Conservation (phyloP, 805 yeast species). For the Teunomyces tritomae region DNA sequence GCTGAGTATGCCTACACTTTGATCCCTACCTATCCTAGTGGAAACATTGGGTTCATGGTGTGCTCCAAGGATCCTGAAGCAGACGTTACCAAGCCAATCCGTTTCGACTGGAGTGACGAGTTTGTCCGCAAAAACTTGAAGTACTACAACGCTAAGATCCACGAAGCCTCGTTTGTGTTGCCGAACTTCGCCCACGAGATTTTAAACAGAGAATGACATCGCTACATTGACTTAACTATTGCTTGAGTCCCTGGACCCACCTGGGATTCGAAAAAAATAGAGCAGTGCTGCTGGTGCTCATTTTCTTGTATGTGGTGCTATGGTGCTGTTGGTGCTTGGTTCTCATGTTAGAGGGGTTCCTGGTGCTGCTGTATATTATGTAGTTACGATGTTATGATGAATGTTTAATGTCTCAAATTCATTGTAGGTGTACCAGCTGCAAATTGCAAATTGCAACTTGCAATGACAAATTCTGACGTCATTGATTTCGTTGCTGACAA, state of each 20-base stretch:
- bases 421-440: neutral
- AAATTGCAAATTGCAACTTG: no score
- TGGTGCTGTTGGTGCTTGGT: constrained; percentile 1
- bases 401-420: constrained; percentile 2
- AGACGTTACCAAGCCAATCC: constrained; percentile 65
- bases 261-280: neutral
- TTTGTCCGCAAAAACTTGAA: constrained; percentile 64
- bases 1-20: constrained; percentile 90
- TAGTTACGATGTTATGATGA: constrained; percentile 3
- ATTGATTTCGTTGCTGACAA: no score
- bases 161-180: constrained; percentile 83
- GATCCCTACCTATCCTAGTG: constrained; percentile 96
- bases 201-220: constrained; percentile 27
- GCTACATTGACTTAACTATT: neutral
- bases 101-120: constrained; percentile 56
- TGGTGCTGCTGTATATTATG: constrained; percentile 2
- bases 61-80: constrained; percentile 73
- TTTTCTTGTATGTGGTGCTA: neutral
- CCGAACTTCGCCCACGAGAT: constrained; percentile 81
- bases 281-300: neutral
- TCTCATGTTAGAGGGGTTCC: neutral
- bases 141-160: constrained; percentile 83
- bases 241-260: neutral
- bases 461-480: no score
- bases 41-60: constrained; percentile 97